Percentiles rank a stretch among this genome's conserved stretches.
These are phyloP conservation scores for Glebionis coronaria DNA, from an alignment of 129 eudicot genomes.

Conservation along the genomic window DNA sequence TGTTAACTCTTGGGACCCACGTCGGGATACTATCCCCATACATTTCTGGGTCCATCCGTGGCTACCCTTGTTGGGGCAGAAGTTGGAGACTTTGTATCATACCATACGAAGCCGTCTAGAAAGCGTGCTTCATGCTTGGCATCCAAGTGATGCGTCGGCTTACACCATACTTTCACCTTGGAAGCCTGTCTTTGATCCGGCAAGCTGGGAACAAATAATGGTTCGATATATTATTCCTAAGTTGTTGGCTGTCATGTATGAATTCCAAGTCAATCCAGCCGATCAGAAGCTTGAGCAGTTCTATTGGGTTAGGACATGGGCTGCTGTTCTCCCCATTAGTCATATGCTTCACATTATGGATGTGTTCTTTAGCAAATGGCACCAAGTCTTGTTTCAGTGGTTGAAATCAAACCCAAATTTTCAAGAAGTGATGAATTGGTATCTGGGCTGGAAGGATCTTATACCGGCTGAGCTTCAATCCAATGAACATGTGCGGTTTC, in stretches of 20 bases:
- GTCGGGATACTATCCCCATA: conserved; percentile 69
- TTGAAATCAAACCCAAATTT: conserved; percentile 54
- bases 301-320: conserved; percentile 70
- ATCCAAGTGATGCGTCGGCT: conserved; percentile 74
- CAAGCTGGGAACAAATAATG: conserved; percentile 81
- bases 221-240: conserved; percentile 67
- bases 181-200: conserved; percentile 70
- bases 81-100: conserved; percentile 50
- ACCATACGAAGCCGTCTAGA: conserved; percentile 61
- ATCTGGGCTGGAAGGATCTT: conserved; percentile 60
- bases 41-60: conserved; percentile 95
- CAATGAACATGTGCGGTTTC: conserved; percentile 54
- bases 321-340: conserved; percentile 48
- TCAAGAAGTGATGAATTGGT: conserved; percentile 71
- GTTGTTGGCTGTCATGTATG: conserved; percentile 51
- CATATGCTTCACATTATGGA: conserved; percentile 77
- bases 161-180: conserved; percentile 65
- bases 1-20: conserved; percentile 83
- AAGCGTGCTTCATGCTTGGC: conserved; percentile 78
- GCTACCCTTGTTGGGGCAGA: conserved; percentile 69
- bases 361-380: conserved; percentile 73
- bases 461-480: conserved; percentile 67
- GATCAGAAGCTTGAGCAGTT: conserved; percentile 67
- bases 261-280: conserved; percentile 69
- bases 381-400: conserved; percentile 75